phyloP scores from a whole-genome alignment of 495 filamentous ascomycete genomes.

The Pseudoneurospora amorphoporcata region DNA sequence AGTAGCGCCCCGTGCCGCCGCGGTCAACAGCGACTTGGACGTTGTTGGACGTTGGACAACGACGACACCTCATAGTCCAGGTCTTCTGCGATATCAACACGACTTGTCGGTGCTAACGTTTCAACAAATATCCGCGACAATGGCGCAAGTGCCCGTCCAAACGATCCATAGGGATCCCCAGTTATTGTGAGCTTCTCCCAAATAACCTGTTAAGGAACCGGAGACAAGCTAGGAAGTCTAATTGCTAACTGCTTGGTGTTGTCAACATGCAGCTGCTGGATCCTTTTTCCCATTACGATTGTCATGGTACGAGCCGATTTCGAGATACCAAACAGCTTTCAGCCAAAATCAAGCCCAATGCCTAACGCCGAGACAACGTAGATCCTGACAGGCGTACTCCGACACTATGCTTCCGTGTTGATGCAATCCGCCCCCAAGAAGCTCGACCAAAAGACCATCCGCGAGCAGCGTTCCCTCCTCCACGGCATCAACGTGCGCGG shows the following conservation, averaged over 20 bases:
- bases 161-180: conserved; percentile 98
- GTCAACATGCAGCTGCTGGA: conserved; percentile 69
- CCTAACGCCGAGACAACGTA: conserved; percentile 22
- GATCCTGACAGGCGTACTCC: conserved; percentile 90
- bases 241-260: neutral
- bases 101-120: neutral
- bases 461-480: conserved; percentile 78
- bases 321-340: neutral
- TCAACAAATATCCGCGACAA: conserved; percentile 27
- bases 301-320: conserved; percentile 66
- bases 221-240: neutral
- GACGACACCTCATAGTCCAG: neutral
- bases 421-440: conserved; percentile 83
- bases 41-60: neutral
- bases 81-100: neutral
- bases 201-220: neutral
- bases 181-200: conserved; percentile 59
- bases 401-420: conserved; percentile 87
- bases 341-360: neutral
- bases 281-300: conserved; percentile 88
- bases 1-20: neutral
- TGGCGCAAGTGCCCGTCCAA: conserved; percentile 82
- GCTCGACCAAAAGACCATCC: conserved; percentile 60
- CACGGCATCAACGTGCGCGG: conserved; percentile 77
- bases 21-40: neutral